phyloP scores from a whole-genome alignment of 73 alveolate genomes.

The Blepharisma stoltei region DNA sequence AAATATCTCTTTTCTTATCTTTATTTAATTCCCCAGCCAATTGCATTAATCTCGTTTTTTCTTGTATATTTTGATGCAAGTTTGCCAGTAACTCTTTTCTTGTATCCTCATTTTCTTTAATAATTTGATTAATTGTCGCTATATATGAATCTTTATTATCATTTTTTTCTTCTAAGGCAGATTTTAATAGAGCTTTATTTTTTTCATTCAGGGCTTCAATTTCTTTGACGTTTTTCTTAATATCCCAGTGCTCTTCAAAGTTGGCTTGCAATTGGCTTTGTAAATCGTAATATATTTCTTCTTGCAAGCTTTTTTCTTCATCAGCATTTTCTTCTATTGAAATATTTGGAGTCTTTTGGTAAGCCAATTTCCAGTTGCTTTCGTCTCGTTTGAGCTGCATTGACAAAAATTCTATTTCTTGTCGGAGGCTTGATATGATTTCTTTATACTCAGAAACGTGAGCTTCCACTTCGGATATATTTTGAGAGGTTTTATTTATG shows the following conservation, averaged over 20 bases:
- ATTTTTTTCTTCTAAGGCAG: not conserved
- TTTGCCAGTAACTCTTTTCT: slow-evolving; percentile 29
- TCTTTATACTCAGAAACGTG: slow-evolving; percentile 69
- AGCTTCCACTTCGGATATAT: slow-evolving; percentile 70
- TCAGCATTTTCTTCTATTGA: not conserved
- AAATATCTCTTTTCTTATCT: slow-evolving; percentile 35
- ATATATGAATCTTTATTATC: slow-evolving; percentile 1
- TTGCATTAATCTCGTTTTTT: slow-evolving; percentile 12
- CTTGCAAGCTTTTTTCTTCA: not conserved
- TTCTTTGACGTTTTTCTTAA: slow-evolving; percentile 31
- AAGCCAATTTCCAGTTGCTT: not conserved
- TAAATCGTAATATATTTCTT: not conserved
- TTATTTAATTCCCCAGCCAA: not conserved
- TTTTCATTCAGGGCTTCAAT: slow-evolving; percentile 34
- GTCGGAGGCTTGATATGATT: slow-evolving; percentile 66
- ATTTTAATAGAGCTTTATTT: not conserved
- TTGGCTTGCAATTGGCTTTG: slow-evolving; percentile 21
- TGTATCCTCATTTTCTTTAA: slow-evolving; percentile 40
- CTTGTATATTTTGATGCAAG: not conserved
- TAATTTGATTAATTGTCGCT: slow-evolving; percentile 17
- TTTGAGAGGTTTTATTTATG: slow-evolving; percentile 82
- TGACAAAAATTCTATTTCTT: slow-evolving; percentile 58
- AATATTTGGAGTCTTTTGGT: not conserved
- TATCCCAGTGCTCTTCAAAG: slow-evolving; percentile 35
- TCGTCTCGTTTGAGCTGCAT: slow-evolving; percentile 32